Evolutionary conservation across 1,139 yeast species (phyloP), one percentile per base, ranked within the genome.

Genomic region (Blastobotrys malaysiensis): DNA sequence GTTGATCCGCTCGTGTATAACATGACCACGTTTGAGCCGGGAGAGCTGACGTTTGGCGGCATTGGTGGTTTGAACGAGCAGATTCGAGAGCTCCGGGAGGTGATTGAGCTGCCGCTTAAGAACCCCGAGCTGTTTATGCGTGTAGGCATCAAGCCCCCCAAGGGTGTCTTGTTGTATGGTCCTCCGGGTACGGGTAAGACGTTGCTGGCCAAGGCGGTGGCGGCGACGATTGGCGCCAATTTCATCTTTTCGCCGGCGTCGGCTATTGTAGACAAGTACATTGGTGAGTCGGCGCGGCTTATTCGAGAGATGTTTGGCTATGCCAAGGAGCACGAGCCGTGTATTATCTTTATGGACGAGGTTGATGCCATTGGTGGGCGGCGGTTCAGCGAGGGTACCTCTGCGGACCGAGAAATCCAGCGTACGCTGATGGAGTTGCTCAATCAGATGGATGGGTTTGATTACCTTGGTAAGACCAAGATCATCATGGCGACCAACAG

Each of bases 141-240:
- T 69, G 97, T 95, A 22, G 99, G 99, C 51, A 95, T 95, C 71
- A 89, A 90, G 68, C 96, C 98, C 18, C 99, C 99, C 55, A 95
- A 93, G 73, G 99, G 99, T 69, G 99, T 95, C 14, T 77, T 95
- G 61, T 77, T 95, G 56, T 95, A 95, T 67, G 99, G 99, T 1
- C 99, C 99, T n/a, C 99, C 99, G 24, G 99, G 99, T 65, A 93
- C 99, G 0, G 99, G 99, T 69, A 93, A 93, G 70, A 93, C 99
- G 0, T 76, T 93, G 59, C 78, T 93, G 65, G 99, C 99, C 11
- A 91, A 93, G 69, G 99, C 99, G 0, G 98, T 91, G 47, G 99
- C 99, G 5, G 98, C 99, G 49, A 93, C 98, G 5, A 89, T 95
- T 65, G 99, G 98, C 51, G 97, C 98, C 50, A 95, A 95, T 72